These are phyloP conservation scores for Calonectria multiphialidica DNA, from an alignment of 2,329 filamentous ascomycete genomes.

Conservation along the genomic window DNA sequence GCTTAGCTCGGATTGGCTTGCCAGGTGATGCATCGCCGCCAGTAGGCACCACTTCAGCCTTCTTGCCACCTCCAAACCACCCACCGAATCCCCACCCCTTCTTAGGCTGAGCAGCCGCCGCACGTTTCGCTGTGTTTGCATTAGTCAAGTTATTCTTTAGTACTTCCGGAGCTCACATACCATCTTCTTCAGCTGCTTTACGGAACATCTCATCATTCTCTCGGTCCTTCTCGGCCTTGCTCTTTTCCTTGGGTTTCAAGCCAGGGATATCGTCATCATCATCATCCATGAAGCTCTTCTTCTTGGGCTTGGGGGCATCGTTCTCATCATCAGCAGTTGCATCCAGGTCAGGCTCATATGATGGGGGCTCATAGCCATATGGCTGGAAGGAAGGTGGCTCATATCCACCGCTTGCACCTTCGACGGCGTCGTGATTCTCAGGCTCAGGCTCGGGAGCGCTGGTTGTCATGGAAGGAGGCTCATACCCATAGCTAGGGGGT, in stretches of 20 bases:
- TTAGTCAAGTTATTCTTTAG: conserved; percentile 23
- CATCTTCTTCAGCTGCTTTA: conserved; percentile 83
- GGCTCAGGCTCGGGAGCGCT: conserved; percentile 29
- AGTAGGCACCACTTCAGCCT: conserved; percentile 52
- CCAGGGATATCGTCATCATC: conserved; percentile 79
- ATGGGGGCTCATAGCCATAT: conserved; percentile 68
- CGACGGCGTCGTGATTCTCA: conserved; percentile 19
- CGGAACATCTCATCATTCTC: conserved; percentile 89
- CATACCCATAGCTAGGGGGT: conserved; percentile 63
- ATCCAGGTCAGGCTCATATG: conserved; percentile 65
- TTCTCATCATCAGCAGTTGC: conserved; percentile 55
- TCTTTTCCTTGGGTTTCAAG: conserved; percentile 65
- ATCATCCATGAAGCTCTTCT: conserved; percentile 85
- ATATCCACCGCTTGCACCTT: conserved; percentile 60
- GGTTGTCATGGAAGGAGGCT: conserved; percentile 56
- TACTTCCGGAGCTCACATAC: conserved; percentile 55
- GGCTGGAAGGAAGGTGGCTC: conserved; percentile 74
- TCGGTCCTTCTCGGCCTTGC: conserved; percentile 76
- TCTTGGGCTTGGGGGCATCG: conserved; percentile 71
- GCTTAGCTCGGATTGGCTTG: conserved; percentile 88
- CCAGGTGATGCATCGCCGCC: conserved; percentile 58
- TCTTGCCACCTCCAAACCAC: conserved; percentile 85
- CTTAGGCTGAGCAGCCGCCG: conserved; percentile 63
- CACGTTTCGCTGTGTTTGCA: conserved; percentile 67
- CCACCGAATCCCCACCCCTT: conserved; percentile 85